Evolutionary conservation across 2,329 filamentous ascomycete genomes (phyloP).

Genomic region (Neocucurbitaria cava): DNA sequence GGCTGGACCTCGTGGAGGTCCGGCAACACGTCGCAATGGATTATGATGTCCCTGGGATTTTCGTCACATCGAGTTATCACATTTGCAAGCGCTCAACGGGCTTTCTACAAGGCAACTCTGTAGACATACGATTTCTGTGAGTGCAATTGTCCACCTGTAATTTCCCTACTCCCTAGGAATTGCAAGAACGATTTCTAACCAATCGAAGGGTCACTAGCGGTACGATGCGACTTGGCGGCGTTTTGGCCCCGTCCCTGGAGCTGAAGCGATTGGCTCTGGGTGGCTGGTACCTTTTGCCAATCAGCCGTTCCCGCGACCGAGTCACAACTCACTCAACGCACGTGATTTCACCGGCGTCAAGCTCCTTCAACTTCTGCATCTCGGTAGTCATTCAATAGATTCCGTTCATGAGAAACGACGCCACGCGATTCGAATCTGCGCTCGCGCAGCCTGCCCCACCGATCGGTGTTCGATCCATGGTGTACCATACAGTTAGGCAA

Average conservation of each 20-base stretch:
- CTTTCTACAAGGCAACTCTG: slow-evolving; percentile 18
- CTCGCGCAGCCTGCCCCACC: background rate
- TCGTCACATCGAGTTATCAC: slow-evolving; percentile 25
- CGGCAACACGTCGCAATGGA: slow-evolving; percentile 10
- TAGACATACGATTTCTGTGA: slow-evolving; percentile 8
- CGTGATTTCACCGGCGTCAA: slow-evolving; percentile 25
- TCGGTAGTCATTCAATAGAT: background rate
- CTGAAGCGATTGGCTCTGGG: slow-evolving; percentile 32
- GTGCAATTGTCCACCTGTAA: slow-evolving; percentile 16
- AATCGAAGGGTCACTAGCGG: slow-evolving; percentile 12
- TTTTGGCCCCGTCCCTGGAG: slow-evolving; percentile 8
- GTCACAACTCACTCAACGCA: slow-evolving; percentile 18
- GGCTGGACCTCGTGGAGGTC: slow-evolving; percentile 14
- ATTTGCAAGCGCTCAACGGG: slow-evolving; percentile 27
- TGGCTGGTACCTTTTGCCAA: slow-evolving; percentile 17
- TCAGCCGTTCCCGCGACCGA: slow-evolving; percentile 26
- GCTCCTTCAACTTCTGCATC: background rate
- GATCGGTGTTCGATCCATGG: background rate
- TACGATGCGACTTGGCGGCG: slow-evolving; percentile 22
- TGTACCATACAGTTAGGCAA: background rate
- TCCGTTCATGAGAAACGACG: background rate
- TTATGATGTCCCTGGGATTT: background rate
- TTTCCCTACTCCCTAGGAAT: slow-evolving; percentile 2
- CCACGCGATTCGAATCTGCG: background rate
- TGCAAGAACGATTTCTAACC: slow-evolving; percentile 14